Percentiles rank a stretch among this genome's conserved stretches.
Evolutionary conservation across 1,139 yeast genomes (phyloP).

Genomic region (Suzukiozyma palmioleophila): DNA sequence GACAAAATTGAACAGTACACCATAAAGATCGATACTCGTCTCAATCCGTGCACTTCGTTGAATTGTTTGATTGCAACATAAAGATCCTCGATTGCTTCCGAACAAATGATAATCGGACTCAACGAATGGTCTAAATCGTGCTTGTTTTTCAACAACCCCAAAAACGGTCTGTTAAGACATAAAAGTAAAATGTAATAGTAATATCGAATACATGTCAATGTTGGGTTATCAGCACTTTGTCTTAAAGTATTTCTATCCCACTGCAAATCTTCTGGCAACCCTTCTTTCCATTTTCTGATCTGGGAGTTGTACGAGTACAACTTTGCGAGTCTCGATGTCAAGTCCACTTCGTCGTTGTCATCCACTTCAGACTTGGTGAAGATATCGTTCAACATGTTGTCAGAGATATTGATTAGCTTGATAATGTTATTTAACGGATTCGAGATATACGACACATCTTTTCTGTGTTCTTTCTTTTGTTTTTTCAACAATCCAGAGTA

Average conservation of each 20-base stretch:
- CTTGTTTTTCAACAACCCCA: slow-evolving; percentile 23
- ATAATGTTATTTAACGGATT: slow-evolving; percentile 44
- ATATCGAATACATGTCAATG: slow-evolving; percentile 49
- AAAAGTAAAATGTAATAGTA: slow-evolving; percentile 54
- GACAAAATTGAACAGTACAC: slow-evolving; percentile 47
- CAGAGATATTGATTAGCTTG: slow-evolving; percentile 49
- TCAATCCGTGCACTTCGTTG: slow-evolving; percentile 36
- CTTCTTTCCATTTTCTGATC: slow-evolving; percentile 47
- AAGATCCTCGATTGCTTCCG: slow-evolving; percentile 40
- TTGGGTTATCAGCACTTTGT: slow-evolving; percentile 46
- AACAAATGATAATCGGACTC: slow-evolving; percentile 32
- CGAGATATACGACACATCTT: slow-evolving; percentile 35
- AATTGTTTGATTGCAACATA: slow-evolving; percentile 35
- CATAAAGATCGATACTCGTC: slow-evolving; percentile 42
- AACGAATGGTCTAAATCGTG: slow-evolving; percentile 13
- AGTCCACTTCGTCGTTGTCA: slow-evolving; percentile 26
- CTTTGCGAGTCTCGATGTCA: slow-evolving; percentile 34
- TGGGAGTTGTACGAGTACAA: slow-evolving; percentile 42
- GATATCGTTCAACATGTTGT: slow-evolving; percentile 51
- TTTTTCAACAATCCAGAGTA: slow-evolving; percentile 23
- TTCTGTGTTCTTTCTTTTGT: slow-evolving; percentile 11
- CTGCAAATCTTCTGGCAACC: slow-evolving; percentile 44
- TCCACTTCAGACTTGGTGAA: slow-evolving; percentile 34
- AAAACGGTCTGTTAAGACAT: slow-evolving; percentile 58
- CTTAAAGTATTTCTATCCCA: slow-evolving; percentile 45